Percentiles rank a stretch among this genome's conserved stretches.
These are phyloP conservation scores for Diaporthe humulicola DNA, from an alignment of 2,329 filamentous ascomycete genomes.

Conservation along the genomic window DNA sequence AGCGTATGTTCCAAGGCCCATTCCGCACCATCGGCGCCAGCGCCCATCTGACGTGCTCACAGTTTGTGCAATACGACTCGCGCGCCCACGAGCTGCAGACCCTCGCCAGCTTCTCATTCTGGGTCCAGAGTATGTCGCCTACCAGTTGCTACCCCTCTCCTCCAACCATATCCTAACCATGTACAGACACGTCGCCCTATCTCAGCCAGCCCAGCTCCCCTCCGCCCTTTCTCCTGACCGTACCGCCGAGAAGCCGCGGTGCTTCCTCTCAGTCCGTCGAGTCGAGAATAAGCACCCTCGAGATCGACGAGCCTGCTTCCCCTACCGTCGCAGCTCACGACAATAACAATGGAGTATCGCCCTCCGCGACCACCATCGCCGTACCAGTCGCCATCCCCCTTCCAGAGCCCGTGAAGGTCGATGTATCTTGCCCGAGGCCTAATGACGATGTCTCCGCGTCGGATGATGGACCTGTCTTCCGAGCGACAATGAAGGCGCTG, in stretches of 20 bases:
- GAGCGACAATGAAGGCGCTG: conserved; percentile 94
- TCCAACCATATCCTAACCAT: conserved; percentile 36
- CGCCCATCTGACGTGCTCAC: conserved; percentile 45
- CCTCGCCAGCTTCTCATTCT: conserved; percentile 93
- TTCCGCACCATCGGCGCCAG: not conserved
- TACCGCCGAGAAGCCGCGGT: conserved; percentile 82
- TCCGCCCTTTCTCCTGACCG: conserved; percentile 78
- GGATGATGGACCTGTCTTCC: conserved; percentile 94
- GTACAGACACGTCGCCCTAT: conserved; percentile 57
- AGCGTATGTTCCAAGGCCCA: conserved; percentile 70
- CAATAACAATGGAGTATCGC: conserved; percentile 42
- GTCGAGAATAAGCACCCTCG: conserved; percentile 81
- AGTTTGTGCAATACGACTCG: conserved; percentile 98
- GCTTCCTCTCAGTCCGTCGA: conserved; percentile 91
- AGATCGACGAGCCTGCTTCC: conserved; percentile 73
- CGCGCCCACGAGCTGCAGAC: conserved; percentile 90
- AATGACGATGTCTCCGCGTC: conserved; percentile 86
- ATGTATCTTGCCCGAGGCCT: conserved; percentile 87
- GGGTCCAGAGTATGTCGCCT: conserved; percentile 80
- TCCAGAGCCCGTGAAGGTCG: conserved; percentile 79
- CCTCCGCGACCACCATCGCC: conserved; percentile 11
- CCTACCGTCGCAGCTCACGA: conserved; percentile 60
- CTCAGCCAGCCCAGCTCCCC: conserved; percentile 74
- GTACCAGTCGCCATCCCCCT: conserved; percentile 28
- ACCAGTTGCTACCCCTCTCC: conserved; percentile 41